phyloP scores from a whole-genome alignment of 768 basidiomycete species.

The Rickenella mellea region DNA sequence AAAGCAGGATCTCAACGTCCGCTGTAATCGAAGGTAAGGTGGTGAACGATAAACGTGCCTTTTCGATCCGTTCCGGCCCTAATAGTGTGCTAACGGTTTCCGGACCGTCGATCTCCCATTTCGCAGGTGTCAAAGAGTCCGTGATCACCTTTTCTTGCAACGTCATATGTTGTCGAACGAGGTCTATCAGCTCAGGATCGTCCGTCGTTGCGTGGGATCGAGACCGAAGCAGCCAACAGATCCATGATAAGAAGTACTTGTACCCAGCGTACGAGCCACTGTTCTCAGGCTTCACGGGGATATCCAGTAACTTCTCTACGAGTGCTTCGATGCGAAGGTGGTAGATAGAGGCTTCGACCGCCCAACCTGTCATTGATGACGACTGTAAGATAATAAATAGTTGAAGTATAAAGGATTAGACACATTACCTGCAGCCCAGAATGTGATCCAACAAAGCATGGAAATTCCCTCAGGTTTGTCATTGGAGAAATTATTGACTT shows the following conservation, averaged over 20 bases:
- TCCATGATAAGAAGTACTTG: too few species aligned
- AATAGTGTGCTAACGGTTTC: slow-evolving; percentile 19
- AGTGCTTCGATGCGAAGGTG: too few species aligned
- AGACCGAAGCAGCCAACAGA: too few species aligned
- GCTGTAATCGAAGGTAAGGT: background rate
- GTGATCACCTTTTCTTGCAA: slow-evolving; percentile 16
- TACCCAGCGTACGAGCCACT: too few species aligned
- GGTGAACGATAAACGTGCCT: slow-evolving; percentile 10
- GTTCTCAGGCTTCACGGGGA: too few species aligned
- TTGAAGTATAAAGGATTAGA: slow-evolving; percentile 13
- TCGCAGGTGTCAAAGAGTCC: slow-evolving; percentile 13
- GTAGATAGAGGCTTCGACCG: too few species aligned
- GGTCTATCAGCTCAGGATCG: slow-evolving; percentile 5
- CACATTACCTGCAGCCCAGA: slow-evolving; percentile 18
- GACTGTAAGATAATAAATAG: slow-evolving; percentile 4
- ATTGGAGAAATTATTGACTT: slow-evolving; percentile 22
- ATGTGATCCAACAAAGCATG: slow-evolving; percentile 22
- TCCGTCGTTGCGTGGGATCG: too few species aligned
- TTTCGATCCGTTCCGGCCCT: slow-evolving; percentile 18
- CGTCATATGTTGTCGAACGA: slow-evolving; percentile 11
- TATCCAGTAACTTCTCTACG: too few species aligned
- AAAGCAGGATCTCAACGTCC: slow-evolving; percentile 8
- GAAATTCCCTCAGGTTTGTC: slow-evolving; percentile 14
- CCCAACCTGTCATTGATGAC: too few species aligned
- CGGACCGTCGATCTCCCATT: slow-evolving; percentile 18